Evolutionary conservation across 495 filamentous ascomycete genomes (phyloP).

Genomic region (Daldinia caldariorum): DNA sequence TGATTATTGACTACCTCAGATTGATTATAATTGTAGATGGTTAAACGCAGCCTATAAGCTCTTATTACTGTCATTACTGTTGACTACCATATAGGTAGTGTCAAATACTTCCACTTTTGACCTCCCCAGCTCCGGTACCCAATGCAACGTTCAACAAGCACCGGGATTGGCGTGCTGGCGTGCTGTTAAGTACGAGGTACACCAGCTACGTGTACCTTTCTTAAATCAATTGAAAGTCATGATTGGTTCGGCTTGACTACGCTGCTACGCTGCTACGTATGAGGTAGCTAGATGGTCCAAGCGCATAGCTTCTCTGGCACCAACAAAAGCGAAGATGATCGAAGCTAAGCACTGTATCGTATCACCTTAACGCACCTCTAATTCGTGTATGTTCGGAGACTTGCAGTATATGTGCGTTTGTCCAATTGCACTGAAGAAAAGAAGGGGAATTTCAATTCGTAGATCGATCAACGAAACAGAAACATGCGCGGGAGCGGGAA

Average conservation of each 20-base stretch:
- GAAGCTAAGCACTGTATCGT: conserved; percentile 13
- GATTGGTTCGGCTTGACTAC: background rate
- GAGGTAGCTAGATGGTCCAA: background rate
- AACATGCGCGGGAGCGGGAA: conserved; percentile 2
- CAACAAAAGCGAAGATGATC: conserved; percentile 9
- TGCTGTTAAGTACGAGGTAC: background rate
- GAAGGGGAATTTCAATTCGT: conserved; percentile 10
- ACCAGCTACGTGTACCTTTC: too few species aligned
- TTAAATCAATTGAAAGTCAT: background rate
- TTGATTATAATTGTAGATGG: too few species aligned
- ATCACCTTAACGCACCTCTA: conserved; percentile 23
- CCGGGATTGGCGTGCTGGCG: too few species aligned
- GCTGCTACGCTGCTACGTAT: too few species aligned
- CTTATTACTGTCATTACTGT: too few species aligned
- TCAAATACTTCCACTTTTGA: too few species aligned
- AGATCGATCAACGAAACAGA: conserved; percentile 33
- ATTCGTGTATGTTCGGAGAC: conserved; percentile 41
- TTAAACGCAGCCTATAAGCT: too few species aligned
- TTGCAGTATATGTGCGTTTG: conserved; percentile 22
- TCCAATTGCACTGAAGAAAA: background rate
- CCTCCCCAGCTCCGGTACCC: too few species aligned
- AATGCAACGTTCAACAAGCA: too few species aligned
- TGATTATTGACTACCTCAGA: too few species aligned
- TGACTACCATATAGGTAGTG: too few species aligned
- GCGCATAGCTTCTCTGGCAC: background rate